These are phyloP conservation scores for Hypoxylon sp. DNA, from an alignment of 2,329 filamentous ascomycete genomes.

Conservation along the genomic window DNA sequence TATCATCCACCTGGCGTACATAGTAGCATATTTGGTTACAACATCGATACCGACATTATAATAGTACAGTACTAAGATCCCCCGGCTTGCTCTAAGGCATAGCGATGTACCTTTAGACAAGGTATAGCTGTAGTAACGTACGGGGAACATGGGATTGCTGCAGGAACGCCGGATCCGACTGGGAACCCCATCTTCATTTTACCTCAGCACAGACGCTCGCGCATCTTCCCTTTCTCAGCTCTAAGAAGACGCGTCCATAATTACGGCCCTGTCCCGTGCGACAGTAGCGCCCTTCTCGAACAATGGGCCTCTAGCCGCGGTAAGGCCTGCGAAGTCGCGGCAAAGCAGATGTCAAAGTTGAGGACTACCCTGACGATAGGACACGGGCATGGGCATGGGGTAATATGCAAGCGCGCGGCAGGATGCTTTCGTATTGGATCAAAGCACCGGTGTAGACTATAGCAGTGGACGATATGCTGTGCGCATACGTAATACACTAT, in stretches of 20 bases:
- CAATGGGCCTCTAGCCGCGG: slow-evolving; percentile 36
- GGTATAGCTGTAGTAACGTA: slow-evolving; percentile 35
- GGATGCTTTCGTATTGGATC: slow-evolving; percentile 25
- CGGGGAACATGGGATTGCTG: slow-evolving; percentile 44
- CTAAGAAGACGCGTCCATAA: slow-evolving; percentile 34
- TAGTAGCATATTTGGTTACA: slow-evolving; percentile 13
- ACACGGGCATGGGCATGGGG: slow-evolving; percentile 15
- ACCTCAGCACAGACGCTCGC: slow-evolving; percentile 34
- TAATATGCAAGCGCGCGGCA: slow-evolving; percentile 44
- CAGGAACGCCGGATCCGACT: slow-evolving; percentile 43
- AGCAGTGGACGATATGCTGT: slow-evolving; percentile 1
- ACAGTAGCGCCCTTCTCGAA: slow-evolving; percentile 43
- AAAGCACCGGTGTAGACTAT: slow-evolving; percentile 7
- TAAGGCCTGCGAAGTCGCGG: slow-evolving; percentile 40
- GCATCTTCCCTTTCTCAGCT: slow-evolving; percentile 36
- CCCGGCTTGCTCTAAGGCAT: slow-evolving; percentile 23
- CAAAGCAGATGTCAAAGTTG: slow-evolving; percentile 28
- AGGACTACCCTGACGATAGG: slow-evolving; percentile 10
- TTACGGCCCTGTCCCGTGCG: slow-evolving; percentile 24
- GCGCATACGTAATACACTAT: not conserved
- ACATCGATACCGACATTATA: slow-evolving; percentile 20
- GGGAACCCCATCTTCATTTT: slow-evolving; percentile 39
- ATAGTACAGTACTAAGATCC: too few species aligned
- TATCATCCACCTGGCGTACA: slow-evolving; percentile 15
- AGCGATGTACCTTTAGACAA: slow-evolving; percentile 31